A percentile compares a stretch with the other conserved stretches of the same genome.
phyloP scores from a whole-genome alignment of 441 rosid genomes.

The Aleurites moluccanus region DNA sequence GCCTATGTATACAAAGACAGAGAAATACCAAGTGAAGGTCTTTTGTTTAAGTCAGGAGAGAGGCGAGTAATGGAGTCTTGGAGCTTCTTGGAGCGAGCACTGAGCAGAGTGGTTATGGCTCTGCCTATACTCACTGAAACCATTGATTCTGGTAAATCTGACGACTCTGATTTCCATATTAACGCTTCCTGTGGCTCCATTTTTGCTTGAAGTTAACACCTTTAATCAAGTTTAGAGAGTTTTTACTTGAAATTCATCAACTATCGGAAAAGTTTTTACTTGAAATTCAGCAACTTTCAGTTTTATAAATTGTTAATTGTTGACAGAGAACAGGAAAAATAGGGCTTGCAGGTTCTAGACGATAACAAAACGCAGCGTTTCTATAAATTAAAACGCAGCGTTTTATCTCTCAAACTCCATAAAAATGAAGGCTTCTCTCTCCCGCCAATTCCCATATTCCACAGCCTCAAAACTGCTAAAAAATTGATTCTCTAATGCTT shows the following conservation, averaged over 20 bases:
- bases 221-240: neutral
- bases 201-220: neutral
- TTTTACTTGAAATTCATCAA: neutral
- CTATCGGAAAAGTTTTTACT: no score
- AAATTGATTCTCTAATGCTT: constrained; percentile 9
- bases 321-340: neutral
- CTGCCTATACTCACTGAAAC: constrained; percentile 63
- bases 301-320: neutral
- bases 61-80: constrained; percentile 52
- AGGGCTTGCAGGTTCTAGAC: constrained; percentile 1
- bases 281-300: neutral
- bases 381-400: neutral
- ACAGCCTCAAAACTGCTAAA: neutral
- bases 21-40: constrained; percentile 44
- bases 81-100: constrained; percentile 71
- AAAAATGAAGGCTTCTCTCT: neutral
- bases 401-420: neutral
- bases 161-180: constrained; percentile 44
- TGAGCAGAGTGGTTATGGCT: constrained; percentile 60
- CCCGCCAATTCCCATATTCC: constrained; percentile 9
- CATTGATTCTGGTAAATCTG: constrained; percentile 50
- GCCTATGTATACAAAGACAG: neutral
- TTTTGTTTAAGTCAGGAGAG: constrained; percentile 38
- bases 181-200: constrained; percentile 36
- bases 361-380: neutral